Conservation (phyloP, 257 asterid species). For the Agastache rugosa region DNA sequence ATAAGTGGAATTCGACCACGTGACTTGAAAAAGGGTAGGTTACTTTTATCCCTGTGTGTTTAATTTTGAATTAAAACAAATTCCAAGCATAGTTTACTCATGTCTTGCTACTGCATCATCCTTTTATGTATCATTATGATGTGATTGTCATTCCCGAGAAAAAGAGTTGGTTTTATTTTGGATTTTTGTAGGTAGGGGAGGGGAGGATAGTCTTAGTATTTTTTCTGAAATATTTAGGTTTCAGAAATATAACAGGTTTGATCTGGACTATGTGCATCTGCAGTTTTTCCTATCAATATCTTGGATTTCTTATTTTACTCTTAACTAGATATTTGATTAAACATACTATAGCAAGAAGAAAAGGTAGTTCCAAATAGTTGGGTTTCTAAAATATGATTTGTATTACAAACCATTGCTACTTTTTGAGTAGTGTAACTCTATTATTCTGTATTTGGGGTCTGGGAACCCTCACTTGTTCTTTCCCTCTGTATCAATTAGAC, state of each 20-base stretch:
- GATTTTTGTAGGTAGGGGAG: neutral
- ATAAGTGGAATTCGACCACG: slow-evolving; percentile 94
- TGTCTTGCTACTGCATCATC: neutral
- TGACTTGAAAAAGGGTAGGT: slow-evolving; percentile 82
- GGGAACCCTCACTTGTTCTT: neutral
- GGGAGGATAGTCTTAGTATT: neutral
- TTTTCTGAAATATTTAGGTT: neutral
- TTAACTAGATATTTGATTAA: neutral
- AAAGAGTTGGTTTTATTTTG: neutral
- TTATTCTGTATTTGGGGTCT: neutral
- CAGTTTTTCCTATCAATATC: neutral
- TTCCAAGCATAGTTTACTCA: neutral
- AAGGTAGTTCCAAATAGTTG: neutral
- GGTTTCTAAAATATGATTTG: slow-evolving; percentile 6
- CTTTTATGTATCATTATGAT: neutral
- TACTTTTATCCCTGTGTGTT: neutral
- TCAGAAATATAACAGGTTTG: neutral
- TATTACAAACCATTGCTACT: neutral
- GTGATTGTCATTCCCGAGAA: neutral
- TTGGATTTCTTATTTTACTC: neutral
- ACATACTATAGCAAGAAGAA: neutral
- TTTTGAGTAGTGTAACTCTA: neutral
- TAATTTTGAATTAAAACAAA: neutral
- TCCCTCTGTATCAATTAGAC: slow-evolving; percentile 1
- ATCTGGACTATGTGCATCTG: neutral